Evolutionary conservation across 495 filamentous ascomycete species (phyloP).

Genomic region (Penicillium taxi): DNA sequence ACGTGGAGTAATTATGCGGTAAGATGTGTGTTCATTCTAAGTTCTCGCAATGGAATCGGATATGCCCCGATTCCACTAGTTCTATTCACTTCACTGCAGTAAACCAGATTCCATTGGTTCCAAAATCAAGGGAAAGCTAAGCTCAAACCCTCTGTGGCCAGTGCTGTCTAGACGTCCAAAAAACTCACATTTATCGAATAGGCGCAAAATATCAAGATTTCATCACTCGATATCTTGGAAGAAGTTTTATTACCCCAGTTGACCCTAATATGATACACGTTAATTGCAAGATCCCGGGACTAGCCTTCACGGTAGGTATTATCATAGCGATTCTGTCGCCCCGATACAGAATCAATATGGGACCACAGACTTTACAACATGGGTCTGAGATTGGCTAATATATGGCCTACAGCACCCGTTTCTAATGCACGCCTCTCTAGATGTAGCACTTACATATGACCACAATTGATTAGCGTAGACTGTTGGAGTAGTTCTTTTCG

Average conservation of each 20-base stretch:
- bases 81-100: no score
- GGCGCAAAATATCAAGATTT: constrained; percentile 32
- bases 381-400: constrained; percentile 13
- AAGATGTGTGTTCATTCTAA: no score
- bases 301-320: constrained; percentile 31
- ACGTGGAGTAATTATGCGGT: no score
- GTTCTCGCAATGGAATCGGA: no score
- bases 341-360: not conserved
- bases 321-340: not conserved
- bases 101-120: no score
- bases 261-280: constrained; percentile 29
- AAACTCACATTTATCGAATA: constrained; percentile 25
- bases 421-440: constrained; percentile 42
- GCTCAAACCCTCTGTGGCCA: constrained; percentile 18
- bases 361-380: no score
- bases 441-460: constrained; percentile 37
- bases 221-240: constrained; percentile 29
- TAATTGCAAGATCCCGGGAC: constrained; percentile 29
- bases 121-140: constrained; percentile 9
- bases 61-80: no score
- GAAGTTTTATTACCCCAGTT: constrained; percentile 28
- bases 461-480: constrained; percentile 25
- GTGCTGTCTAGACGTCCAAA: constrained; percentile 26
- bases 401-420: constrained; percentile 29
- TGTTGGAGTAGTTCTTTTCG: constrained; percentile 28